Evolutionary conservation across 805 yeast species (phyloP).

Genomic region (Candida koratica): DNA sequence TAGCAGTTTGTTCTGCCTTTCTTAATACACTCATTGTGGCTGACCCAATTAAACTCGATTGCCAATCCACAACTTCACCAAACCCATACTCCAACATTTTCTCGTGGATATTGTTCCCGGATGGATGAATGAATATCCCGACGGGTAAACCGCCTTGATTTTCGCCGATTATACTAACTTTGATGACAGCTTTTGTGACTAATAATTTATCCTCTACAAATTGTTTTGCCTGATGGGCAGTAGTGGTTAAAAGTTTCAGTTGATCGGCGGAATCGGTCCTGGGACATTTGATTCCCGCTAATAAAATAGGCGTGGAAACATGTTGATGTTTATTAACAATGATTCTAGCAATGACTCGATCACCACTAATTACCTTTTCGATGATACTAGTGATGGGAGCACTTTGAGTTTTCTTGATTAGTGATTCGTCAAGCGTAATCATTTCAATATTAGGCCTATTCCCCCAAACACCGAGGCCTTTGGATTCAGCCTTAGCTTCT

Average conservation of each 20-base stretch:
- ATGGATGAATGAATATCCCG: slow-evolving; percentile 62
- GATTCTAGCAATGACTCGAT: slow-evolving; percentile 62
- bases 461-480: slow-evolving; percentile 57
- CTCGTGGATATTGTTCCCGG: slow-evolving; percentile 68
- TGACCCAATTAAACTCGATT: slow-evolving; percentile 64
- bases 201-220: slow-evolving; percentile 63
- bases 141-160: slow-evolving; percentile 59
- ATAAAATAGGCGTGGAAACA: slow-evolving; percentile 52
- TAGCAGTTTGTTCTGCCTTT: slow-evolving; percentile 62
- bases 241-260: slow-evolving; percentile 21
- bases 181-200: slow-evolving; percentile 51
- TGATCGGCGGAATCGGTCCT: slow-evolving; percentile 52
- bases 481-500: slow-evolving; percentile 49
- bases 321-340: slow-evolving; percentile 49
- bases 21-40: slow-evolving; percentile 58
- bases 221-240: slow-evolving; percentile 61
- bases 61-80: slow-evolving; percentile 79
- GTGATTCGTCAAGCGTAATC: slow-evolving; percentile 27
- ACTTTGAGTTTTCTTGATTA: slow-evolving; percentile 32
- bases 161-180: slow-evolving; percentile 56
- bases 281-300: slow-evolving; percentile 75
- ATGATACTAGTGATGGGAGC: slow-evolving; percentile 56
- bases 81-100: slow-evolving; percentile 64
- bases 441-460: slow-evolving; percentile 15
- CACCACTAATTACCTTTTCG: slow-evolving; percentile 77